These are phyloP conservation scores for Cercophora samala DNA, from an alignment of 495 filamentous ascomycete species.

Conservation along the genomic window DNA sequence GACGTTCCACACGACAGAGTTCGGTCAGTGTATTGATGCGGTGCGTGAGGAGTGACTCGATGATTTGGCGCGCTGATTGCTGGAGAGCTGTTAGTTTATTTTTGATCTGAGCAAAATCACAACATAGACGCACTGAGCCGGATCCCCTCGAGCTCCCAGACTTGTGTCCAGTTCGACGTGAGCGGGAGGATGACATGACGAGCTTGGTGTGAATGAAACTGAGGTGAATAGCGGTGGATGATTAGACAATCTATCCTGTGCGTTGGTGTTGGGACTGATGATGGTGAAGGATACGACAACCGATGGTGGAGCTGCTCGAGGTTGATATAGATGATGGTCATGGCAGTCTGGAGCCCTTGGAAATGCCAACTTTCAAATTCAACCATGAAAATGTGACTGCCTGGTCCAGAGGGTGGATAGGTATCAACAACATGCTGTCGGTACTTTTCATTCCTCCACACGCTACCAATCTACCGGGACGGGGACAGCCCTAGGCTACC, in stretches of 20 bases:
- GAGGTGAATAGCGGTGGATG: neutral
- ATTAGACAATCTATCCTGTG: neutral
- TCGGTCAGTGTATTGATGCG: conserved; percentile 71
- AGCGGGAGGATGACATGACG: conserved; percentile 2
- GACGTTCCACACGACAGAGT: conserved; percentile 68
- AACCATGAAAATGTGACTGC: neutral
- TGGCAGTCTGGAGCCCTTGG: neutral
- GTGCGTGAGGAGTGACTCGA: conserved; percentile 57
- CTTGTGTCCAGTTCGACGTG: neutral
- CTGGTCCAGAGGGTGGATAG: neutral
- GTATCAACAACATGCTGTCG: neutral
- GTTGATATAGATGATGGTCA: neutral
- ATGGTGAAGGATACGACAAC: neutral
- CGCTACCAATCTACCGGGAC: neutral
- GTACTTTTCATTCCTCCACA: neutral
- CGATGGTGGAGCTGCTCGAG: neutral
- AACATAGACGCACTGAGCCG: neutral
- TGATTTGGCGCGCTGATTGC: conserved; percentile 37
- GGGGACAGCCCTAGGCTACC: neutral
- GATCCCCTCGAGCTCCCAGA: neutral
- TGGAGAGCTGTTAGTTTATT: neutral
- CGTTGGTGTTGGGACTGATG: neutral
- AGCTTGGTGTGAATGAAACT: neutral
- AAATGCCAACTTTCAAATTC: neutral
- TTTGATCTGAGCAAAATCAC: neutral